Evolutionary conservation across 106 monocot species (phyloP).

Genomic region (Triglochin maritima): DNA sequence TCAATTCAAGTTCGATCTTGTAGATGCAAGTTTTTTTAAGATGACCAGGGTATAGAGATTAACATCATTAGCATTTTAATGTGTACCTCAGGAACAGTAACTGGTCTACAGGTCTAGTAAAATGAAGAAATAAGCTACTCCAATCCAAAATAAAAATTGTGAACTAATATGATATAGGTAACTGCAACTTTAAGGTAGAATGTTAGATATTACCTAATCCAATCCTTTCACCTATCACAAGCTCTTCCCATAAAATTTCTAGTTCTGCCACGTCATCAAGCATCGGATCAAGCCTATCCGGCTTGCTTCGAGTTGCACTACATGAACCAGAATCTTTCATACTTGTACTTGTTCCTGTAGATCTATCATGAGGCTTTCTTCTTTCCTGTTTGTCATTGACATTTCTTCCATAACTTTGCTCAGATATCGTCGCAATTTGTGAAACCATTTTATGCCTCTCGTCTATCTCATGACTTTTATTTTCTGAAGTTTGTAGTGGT

Average conservation of each 20-base stretch:
- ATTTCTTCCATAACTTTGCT: constrained; percentile 18
- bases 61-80: too few relatives aligned
- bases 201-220: constrained; percentile 65
- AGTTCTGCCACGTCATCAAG: constrained; percentile 86
- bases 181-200: constrained; percentile 3
- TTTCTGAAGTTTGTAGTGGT: constrained; percentile 21
- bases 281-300: constrained; percentile 63
- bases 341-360: constrained; percentile 21
- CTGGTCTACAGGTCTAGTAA: too few relatives aligned
- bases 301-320: constrained; percentile 20
- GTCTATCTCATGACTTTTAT: constrained; percentile 7
- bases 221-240: constrained; percentile 96
- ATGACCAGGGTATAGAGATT: too few relatives aligned
- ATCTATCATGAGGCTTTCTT: constrained; percentile 37
- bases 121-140: too few relatives aligned
- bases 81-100: too few relatives aligned
- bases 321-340: constrained; percentile 25
- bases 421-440: constrained; percentile 10
- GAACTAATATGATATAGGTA: neutral
- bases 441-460: constrained; percentile 9
- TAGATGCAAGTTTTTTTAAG: too few relatives aligned
- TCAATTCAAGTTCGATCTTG: too few relatives aligned
- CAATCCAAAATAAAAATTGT: neutral
- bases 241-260: constrained; percentile 95
- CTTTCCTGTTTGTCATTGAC: constrained; percentile 21